These are phyloP conservation scores for Pythium phragmitis DNA, from an alignment of 352 stramenopile genomes.

Conservation along the genomic window DNA sequence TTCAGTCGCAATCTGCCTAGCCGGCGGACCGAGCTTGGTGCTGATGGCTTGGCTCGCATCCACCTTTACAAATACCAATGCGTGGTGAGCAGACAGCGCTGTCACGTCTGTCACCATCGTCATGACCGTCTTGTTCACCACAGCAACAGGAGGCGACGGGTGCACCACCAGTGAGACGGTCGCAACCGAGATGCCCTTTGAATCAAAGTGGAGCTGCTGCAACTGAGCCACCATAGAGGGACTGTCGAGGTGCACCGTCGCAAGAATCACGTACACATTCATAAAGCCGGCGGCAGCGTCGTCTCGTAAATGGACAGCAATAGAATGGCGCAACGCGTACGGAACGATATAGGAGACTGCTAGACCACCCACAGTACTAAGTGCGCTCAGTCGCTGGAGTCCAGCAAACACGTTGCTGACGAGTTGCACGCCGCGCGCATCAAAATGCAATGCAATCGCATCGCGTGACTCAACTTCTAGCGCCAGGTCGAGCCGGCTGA, in stretches of 20 bases:
- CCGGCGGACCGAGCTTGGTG: neutral
- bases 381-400: constrained; percentile 1
- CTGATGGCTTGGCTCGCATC: neutral
- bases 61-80: neutral
- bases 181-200: constrained; percentile 5
- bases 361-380: neutral
- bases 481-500: constrained; percentile 32
- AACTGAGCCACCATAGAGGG: neutral
- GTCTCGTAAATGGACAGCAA: constrained; percentile 8
- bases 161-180: constrained; percentile 11
- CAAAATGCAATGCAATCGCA: constrained; percentile 38
- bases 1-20: neutral
- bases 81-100: neutral
- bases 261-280: constrained; percentile 13
- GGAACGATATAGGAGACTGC: constrained; percentile 17
- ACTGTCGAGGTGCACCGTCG: constrained; percentile 9
- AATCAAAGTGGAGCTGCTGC: constrained; percentile 10
- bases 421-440: neutral
- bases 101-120: constrained; percentile 4
- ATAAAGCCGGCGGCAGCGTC: constrained; percentile 12
- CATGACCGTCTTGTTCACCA: neutral
- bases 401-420: constrained; percentile 18
- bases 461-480: constrained; percentile 36
- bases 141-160: neutral
- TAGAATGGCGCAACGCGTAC: constrained; percentile 6